Base-by-base conservation (phyloP, 805 yeast species). In the Kurtzmaniella fragi region DNA sequence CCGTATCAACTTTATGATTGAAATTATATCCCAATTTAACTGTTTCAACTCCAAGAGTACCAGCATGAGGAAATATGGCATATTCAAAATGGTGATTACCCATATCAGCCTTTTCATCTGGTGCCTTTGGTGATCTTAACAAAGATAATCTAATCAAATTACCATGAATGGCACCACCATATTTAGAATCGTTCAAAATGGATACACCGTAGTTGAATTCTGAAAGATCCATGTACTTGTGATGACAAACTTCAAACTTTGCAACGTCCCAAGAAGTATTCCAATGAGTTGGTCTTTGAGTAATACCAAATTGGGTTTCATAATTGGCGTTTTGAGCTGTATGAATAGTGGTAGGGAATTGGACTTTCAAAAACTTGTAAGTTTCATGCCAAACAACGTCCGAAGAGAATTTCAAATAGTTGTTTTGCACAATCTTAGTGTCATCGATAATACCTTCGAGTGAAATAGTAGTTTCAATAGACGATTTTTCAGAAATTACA, bases 201-300 rank as follows among this genome's bases (percentile, higher is more conserved):
- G 95, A 73, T 10, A 89, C 95, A 55, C 99, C 99, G 54, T 87
- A 90, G 44, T 75, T 77, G 59, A 70, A 77, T 53, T 88, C 98
- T 17, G 95, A 84, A 51, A 85, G 80, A 57, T 91, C 99, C 50
- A 95, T 91, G 64, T 87, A 91, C 55, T 86, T 86, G 61, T 93
- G 99, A 53, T 84, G 88, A 54, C 96, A 86, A 9, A 89, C 96
- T 62, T 91, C 99, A 60, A 91, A 91, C 59, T 89, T 90, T 42
- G 98, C 98, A 27, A 84, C 83, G 54, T 91, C 99, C 98, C 98
- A 91, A 1, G 87, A 70, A 0, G 99, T 91, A 58, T 91, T 93
- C 66, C 71, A 91, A 61, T 91, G 97, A 0, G 98, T 91, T 35
- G 98, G 95, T 48, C 98, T 78, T 52, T 77, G 80, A 5, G 95